These are phyloP conservation scores for Solanum sejunctum DNA, from an alignment of 257 asterid species.

Conservation along the genomic window DNA sequence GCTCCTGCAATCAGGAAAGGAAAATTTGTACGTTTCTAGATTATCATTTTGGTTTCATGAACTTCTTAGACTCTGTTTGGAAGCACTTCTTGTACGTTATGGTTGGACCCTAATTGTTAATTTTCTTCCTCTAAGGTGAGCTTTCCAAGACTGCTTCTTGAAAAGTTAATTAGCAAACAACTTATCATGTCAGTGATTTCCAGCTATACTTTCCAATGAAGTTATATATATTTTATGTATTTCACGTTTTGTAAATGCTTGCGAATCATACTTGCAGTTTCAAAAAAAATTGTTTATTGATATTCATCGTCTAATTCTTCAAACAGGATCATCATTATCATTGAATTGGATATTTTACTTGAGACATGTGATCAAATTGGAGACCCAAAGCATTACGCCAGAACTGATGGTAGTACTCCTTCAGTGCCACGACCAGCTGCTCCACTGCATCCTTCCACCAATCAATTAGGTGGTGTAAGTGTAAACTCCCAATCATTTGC, in stretches of 20 bases:
- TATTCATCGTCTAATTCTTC: background rate
- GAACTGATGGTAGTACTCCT: conserved; percentile 24
- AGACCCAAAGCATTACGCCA: conserved; percentile 34
- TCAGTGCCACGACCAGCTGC: conserved; percentile 23
- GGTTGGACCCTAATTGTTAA: background rate
- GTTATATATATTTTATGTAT: background rate
- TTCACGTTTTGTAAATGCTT: background rate
- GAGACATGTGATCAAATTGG: conserved; percentile 66
- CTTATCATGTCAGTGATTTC: background rate
- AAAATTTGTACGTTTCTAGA: background rate
- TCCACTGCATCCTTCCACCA: conserved; percentile 14
- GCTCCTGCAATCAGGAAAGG: background rate
- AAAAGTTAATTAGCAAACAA: background rate
- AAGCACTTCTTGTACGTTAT: background rate
- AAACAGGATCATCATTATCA: conserved; percentile 76
- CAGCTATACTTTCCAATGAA: background rate
- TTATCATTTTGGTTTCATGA: background rate
- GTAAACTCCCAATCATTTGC: conserved; percentile 19
- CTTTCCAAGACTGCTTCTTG: background rate
- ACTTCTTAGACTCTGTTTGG: background rate
- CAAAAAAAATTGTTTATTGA: background rate
- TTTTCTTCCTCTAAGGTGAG: background rate
- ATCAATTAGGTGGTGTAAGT: conserved; percentile 21
- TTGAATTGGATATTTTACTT: conserved; percentile 50
- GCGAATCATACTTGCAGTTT: background rate